Evolutionary conservation across 352 stramenopile species (phyloP), one percentile per base, ranked within the genome.

Genomic region (Phytopythium montanum): DNA sequence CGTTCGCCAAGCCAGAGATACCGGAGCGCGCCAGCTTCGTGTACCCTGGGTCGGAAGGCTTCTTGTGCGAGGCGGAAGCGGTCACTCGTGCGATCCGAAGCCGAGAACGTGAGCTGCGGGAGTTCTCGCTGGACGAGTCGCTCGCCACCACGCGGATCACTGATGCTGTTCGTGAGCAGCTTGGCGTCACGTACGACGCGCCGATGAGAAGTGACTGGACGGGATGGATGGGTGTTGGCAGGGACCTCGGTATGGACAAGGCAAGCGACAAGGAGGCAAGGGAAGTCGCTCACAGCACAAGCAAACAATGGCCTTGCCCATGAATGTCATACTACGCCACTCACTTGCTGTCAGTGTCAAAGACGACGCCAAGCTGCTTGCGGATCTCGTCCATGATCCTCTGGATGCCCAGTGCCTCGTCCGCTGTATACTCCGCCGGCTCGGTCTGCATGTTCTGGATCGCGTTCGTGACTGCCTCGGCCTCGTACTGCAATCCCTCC

Each of bases 41-140:
- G 6, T 70, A 45, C 31, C 72, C 69, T 12, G 77, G 81, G 44
- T 84, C 72, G 12, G 56, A 65, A 12, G 85, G 87, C 13, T 93
- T 97, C 52, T 61, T 73, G n/a, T 94, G 93, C 62, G 87, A 97
- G 59, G 85, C 75, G 0, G 73, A 85, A 44, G 79, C 83, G 1
- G 82, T 95, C 6, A 78, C 71, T 0, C 61, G 79, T 6, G 76
- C 81, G 13, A 83, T 97, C 33, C 66, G 75, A 62, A 66, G 56
- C 36, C 68, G 80, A 31, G 54, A 81, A 25, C 66, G 55, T 12
- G 65, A 94, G 59, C 76, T 72, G 34, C 33, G 52, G 0, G 77
- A 92, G 57, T 93, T 90, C 53, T 62, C 80, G 14, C 75, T 67
- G 19, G 50, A 70, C 8, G 81, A 95, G 39, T 91, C 81, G 54